Base-by-base conservation (phyloP, 306 rosid species). In the Begonia fuchsioides region DNA sequence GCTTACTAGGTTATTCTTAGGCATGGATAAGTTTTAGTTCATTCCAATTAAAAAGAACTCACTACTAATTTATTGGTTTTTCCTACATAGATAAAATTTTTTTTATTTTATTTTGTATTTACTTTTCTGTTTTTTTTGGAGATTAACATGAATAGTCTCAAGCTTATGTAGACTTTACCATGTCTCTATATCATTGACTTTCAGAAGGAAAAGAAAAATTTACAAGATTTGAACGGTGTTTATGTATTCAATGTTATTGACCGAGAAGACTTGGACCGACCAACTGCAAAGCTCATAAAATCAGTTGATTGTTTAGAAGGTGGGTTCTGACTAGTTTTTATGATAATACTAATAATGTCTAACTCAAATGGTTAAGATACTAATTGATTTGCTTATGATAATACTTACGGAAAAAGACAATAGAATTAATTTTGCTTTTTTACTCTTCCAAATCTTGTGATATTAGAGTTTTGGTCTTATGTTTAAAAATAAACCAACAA, bases 221-320 rank as follows among this genome's bases (percentile, higher is more conserved):
- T 90, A 63, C 97, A 81, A 66, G 85, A 81, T 65, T 55, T 81
- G 51, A 84, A 64, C 65, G 72, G 82, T 44, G 94, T 84, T 47
- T 84, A 56, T 68, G 80, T 79, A 51, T 84, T 72, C 56, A 67
- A 62, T 66, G 94, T 81, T 62, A 51, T 79, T 62, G 94, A 84
- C 49, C 66, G 87, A 63, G 97, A 84, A 38, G 50, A 59, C 66
- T 77, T 90, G 43, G 95, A 90, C 72, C 76, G 90, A 68, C 82
- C 93, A 40, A 90, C 93, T 15, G 97, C 95, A 11, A 79, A 79
- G 76, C 77, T 90, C 26, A 75, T 90, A 51, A 84, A 84, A 65
- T 81, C 80, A 65, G 64, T 84, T 65, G 82, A 76, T 56, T 17
- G 12, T 39, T 10, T 88, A 39, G 82, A 81, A 60, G 95, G 95